These are phyloP conservation scores for Crithidia mellificae DNA, from an alignment of 208 protist species.

Conservation along the genomic window DNA sequence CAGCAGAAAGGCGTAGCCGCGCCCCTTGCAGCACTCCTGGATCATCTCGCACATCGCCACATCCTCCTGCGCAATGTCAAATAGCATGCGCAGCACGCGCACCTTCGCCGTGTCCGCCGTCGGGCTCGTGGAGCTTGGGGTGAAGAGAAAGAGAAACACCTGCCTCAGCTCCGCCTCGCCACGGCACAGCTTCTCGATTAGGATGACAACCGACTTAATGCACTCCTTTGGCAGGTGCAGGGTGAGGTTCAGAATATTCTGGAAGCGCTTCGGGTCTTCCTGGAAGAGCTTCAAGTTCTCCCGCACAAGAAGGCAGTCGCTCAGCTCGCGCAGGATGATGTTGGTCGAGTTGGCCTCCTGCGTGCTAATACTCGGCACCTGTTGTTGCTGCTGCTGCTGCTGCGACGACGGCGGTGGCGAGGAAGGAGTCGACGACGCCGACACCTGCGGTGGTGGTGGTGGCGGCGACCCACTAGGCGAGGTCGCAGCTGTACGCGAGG, in stretches of 20 bases:
- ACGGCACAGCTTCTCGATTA: constrained; percentile 88
- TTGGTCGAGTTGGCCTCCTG: constrained; percentile 36
- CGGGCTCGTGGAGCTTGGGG: constrained; percentile 25
- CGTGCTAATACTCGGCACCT: neutral
- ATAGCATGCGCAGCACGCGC: constrained; percentile 88
- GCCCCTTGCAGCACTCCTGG: constrained; percentile 57
- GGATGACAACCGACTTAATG: constrained; percentile 71
- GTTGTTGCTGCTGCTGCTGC: neutral
- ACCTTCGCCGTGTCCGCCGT: constrained; percentile 66
- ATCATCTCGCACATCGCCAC: constrained; percentile 70
- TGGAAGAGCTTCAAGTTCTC: constrained; percentile 75
- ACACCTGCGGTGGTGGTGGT: too few relatives aligned
- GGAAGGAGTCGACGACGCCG: constrained; percentile 1
- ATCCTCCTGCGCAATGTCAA: constrained; percentile 77
- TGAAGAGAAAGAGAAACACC: constrained; percentile 65
- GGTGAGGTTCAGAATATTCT: constrained; percentile 55
- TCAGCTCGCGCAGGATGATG: constrained; percentile 85
- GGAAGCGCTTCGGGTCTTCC: constrained; percentile 53
- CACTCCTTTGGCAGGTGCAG: constrained; percentile 65
- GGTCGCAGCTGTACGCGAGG: too few relatives aligned
- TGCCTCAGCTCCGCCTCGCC: constrained; percentile 59
- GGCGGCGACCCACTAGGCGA: too few relatives aligned
- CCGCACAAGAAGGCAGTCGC: constrained; percentile 61
- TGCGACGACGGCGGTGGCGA: neutral
- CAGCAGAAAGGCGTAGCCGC: constrained; percentile 62